Evolutionary conservation across 495 filamentous ascomycete genomes (phyloP), one percentile per base, ranked within the genome.

Genomic region (Tuber indicum): DNA sequence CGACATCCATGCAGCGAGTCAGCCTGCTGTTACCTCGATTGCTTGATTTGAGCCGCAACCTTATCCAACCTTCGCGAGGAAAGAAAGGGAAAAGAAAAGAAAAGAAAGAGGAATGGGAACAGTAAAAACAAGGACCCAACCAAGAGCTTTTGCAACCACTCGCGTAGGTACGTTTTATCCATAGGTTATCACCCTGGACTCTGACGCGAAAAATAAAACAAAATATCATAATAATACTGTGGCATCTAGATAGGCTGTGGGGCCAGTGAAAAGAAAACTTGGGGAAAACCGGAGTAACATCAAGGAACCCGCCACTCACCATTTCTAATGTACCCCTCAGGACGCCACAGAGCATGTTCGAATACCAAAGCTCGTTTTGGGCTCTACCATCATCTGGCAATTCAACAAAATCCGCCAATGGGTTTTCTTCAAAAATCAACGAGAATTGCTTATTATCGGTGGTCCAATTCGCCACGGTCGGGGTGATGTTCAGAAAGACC

Each of bases 401-500:
- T 85, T 99, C 96, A 73, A 99, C 96, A 85, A 97, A 99, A 84
- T 99, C 96, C 69, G 94, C 96, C 74, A 99, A 84, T 2, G 96
- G 96, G 82, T 98, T 99, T 84, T 99, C 96, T 76, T 99, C 96
- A 78, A 99, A 97, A 39, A 97, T 89, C 46, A 99, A 87, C 2
- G 94, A 97, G 86, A 98, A 99, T 82, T 96, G 92, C 83, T 97
- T 97, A 86, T 91, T 94, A 86, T 99, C 96, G 84, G 89, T 92
- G 41, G 93, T 92, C 96, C 96, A 98, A 84, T 97, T 97, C 72
- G 94, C 93, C 80, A 98, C 91, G 7, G 91, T 92, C 5, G 96
- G 96, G n/a, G 94, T 94, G 80, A 98, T 93, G 81, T 99, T 99
- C 75, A 99, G 89, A 85, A 99, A 99, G 76, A 98, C 96, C 87